Evolutionary conservation across 352 stramenopile genomes (phyloP).

Genomic region (Blastocystis sp.): DNA sequence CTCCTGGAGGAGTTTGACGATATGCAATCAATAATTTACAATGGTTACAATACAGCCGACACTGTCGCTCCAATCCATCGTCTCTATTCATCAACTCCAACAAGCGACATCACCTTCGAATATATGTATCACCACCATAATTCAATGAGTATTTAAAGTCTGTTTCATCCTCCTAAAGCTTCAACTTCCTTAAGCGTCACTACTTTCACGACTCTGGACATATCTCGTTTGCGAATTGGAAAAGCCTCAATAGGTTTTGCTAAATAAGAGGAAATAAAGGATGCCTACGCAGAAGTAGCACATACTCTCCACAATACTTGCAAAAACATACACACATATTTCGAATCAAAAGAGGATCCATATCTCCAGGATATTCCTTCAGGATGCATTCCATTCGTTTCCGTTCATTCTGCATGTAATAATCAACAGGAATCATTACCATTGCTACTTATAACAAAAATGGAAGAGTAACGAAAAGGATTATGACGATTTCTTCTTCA

Average conservation of each 20-base stretch:
- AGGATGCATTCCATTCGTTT: constrained; percentile 27
- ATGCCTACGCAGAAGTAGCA: constrained; percentile 47
- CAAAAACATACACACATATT: constrained; percentile 55
- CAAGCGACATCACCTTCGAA: constrained; percentile 8
- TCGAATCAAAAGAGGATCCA: not conserved
- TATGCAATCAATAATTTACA: constrained; percentile 44
- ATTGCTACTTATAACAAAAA: not conserved
- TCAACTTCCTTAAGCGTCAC: not conserved
- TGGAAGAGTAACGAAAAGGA: not conserved
- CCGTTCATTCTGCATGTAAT: not conserved
- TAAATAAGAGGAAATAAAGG: not conserved
- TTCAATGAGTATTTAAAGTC: constrained; percentile 40
- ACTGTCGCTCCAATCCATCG: constrained; percentile 27
- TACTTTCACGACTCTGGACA: constrained; percentile 38
- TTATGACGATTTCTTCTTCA: constrained; percentile 38
- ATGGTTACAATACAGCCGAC: constrained; percentile 19
- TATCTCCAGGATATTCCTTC: constrained; percentile 47
- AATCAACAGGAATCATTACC: not conserved
- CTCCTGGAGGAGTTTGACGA: not conserved
- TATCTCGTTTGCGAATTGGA: constrained; percentile 43
- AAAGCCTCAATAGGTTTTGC: not conserved
- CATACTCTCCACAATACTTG: constrained; percentile 55
- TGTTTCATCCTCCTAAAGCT: constrained; percentile 10
- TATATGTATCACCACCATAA: constrained; percentile 50
- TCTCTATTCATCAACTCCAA: not conserved